Evolutionary conservation across 169 alveolate species (phyloP), one percentile per base, ranked within the genome.

Genomic region (Plasmodium knowlesi): DNA sequence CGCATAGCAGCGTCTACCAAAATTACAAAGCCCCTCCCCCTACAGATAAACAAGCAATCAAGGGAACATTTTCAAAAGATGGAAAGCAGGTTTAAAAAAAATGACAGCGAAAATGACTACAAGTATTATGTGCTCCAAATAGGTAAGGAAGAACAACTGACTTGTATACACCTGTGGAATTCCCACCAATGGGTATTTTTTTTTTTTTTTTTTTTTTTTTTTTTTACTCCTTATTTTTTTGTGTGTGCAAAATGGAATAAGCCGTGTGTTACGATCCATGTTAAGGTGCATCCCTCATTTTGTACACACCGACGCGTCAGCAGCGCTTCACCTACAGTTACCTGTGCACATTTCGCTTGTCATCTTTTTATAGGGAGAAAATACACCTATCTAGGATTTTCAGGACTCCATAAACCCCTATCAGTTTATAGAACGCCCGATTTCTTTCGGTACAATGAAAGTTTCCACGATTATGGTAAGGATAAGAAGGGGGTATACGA

Each of bases 41-140:
- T 9, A 8, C 50, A 41, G 14, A 41, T 12, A 8, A 10, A 43
- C n/a, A 10, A 9, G 16, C 54, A 43, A 43, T 12, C n/a, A 43
- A 10, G 54, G n/a, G 10, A 43, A 43, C 30, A 79, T n/a, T 22
- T 82, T 16, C n/a, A 16, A 57, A 37, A 85, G n/a, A 85, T 72
- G 93, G 84, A 85, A 85, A 22, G 54, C n/a, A 83, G 46, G 41
- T 34, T 43, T 16, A 54, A 70, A 78, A 89, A 80, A 80, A 54
- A 39, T 89, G 94, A 89, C 74, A 79, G 72, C 73, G 90, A 78
- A 89, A 89, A 79, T 89, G 80, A 89, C 39, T 89, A 89, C 74
- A 89, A 89, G 82, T 79, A 78, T 57, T 78, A 57, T 25, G 53
- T 89, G 50, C 54, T 89, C 25, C 94, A 89, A 89, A 89, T 89